Percentiles rank a stretch among this genome's conserved stretches.
These are phyloP conservation scores for Panaeolus papilionaceus DNA, from an alignment of 768 basidiomycete genomes.

Conservation along the genomic window DNA sequence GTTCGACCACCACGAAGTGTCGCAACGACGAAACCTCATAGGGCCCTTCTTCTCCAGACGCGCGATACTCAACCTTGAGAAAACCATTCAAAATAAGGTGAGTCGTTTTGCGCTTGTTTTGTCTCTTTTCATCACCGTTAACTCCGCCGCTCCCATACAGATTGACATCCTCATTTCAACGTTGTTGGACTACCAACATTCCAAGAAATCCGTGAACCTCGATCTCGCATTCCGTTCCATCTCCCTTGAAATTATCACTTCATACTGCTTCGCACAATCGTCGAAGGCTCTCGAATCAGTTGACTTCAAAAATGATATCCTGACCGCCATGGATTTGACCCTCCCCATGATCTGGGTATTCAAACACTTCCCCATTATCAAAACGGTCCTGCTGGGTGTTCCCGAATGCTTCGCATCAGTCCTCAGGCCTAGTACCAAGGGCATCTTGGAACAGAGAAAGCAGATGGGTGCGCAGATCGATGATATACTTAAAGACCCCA, in stretches of 20 bases:
- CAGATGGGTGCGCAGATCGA: constrained; percentile 44
- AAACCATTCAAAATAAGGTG: constrained; percentile 41
- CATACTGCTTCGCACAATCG: constrained; percentile 45
- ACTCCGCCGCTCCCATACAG: constrained; percentile 22
- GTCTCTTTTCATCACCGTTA: background rate
- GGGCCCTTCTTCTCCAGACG: constrained; percentile 47
- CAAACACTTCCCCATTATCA: constrained; percentile 42
- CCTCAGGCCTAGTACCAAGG: constrained; percentile 41
- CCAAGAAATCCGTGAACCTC: constrained; percentile 24
- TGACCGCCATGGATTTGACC: constrained; percentile 41
- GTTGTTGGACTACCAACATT: constrained; percentile 31
- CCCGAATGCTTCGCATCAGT: constrained; percentile 41
- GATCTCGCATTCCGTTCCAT: constrained; percentile 46
- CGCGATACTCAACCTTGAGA: constrained; percentile 45
- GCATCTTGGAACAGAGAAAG: constrained; percentile 39
- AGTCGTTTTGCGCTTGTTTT: constrained; percentile 15
- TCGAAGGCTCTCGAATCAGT: constrained; percentile 35
- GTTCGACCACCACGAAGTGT: constrained; percentile 41
- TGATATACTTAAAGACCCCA: constrained; percentile 38
- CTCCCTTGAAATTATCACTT: constrained; percentile 46
- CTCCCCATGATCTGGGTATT: constrained; percentile 45
- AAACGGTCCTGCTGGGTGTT: constrained; percentile 36
- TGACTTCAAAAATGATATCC: constrained; percentile 41
- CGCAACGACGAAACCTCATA: constrained; percentile 40
- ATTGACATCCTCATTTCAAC: constrained; percentile 40